phyloP scores from a whole-genome alignment of 1,139 yeast genomes.

The Scheffersomyces stambukii region DNA sequence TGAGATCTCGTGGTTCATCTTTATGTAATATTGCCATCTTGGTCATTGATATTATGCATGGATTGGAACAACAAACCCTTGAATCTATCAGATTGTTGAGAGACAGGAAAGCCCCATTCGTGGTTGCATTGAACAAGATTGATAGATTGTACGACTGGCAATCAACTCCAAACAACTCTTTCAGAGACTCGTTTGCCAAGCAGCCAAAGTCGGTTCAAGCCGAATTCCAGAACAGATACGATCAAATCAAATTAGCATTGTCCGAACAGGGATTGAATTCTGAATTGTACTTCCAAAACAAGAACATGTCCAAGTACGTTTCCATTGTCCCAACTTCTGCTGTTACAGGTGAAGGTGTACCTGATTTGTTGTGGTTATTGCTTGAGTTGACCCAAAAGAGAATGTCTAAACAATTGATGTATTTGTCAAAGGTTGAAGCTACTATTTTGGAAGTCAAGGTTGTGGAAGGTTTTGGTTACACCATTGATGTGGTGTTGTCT shows the following conservation, averaged over 20 bases:
- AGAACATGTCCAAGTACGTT: constrained; percentile 87
- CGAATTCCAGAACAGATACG: constrained; percentile 86
- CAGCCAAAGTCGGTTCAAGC: constrained; percentile 84
- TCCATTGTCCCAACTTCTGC: constrained; percentile 98
- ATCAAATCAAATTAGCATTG: constrained; percentile 81
- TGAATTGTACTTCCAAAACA: constrained; percentile 92
- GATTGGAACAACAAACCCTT: constrained; percentile 94
- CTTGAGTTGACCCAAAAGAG: constrained; percentile 96
- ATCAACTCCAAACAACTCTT: constrained; percentile 81
- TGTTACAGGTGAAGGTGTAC: constrained; percentile 99
- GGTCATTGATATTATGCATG: constrained; percentile 98
- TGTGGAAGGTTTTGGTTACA: constrained; percentile 97
- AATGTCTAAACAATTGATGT: constrained; percentile 98
- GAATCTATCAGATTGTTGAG: constrained; percentile 89
- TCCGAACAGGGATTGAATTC: constrained; percentile 99
- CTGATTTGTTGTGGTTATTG: constrained; percentile 94
- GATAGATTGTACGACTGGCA: constrained; percentile 98
- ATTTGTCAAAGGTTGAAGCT: constrained; percentile 89
- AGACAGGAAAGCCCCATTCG: constrained; percentile 96
- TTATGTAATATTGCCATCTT: constrained; percentile 97
- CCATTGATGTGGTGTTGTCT: constrained; percentile 94
- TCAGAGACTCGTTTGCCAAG: constrained; percentile 85
- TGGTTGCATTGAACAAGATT: constrained; percentile 94
- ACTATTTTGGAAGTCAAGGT: constrained; percentile 98
- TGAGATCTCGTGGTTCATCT: constrained; percentile 98